Evolutionary conservation across 129 eudicot genomes (phyloP).

Genomic region (Erigeron canadensis): DNA sequence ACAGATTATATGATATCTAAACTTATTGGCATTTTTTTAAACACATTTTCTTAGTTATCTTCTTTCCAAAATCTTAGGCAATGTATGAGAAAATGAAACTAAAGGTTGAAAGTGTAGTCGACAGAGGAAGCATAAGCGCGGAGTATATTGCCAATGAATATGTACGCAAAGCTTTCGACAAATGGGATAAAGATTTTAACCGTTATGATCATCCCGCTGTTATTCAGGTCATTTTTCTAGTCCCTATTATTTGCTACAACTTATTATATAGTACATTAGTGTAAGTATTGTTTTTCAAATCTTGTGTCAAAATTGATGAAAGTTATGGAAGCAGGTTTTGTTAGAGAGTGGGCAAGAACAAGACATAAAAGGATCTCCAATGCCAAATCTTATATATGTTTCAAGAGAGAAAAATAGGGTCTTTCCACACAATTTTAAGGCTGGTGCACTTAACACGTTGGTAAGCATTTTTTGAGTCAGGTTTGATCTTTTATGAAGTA

Average conservation of each 20-base stretch:
- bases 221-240: conserved; percentile 44
- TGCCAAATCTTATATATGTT: conserved; percentile 81
- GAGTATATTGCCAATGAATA: conserved; percentile 36
- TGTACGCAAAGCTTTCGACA: conserved; percentile 29
- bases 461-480: conserved; percentile 31
- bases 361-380: conserved; percentile 40
- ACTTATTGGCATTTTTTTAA: not conserved
- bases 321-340: conserved; percentile 44
- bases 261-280: not conserved
- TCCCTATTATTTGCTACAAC: not conserved
- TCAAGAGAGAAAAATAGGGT: conserved; percentile 57
- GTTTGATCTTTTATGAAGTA: not conserved
- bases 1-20: not conserved
- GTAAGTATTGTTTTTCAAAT: not conserved
- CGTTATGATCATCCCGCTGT: conserved; percentile 60
- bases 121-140: conserved; percentile 48
- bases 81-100: conserved; percentile 54
- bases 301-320: not conserved
- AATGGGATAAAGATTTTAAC: conserved; percentile 53
- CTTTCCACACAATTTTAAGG: conserved; percentile 67
- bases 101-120: conserved; percentile 55
- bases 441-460: conserved; percentile 83
- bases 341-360: conserved; percentile 40
- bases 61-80: conserved; percentile 8
- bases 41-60: not conserved